phyloP scores from a whole-genome alignment of 2,329 filamentous ascomycete species.

The Colletotrichum sp. region DNA sequence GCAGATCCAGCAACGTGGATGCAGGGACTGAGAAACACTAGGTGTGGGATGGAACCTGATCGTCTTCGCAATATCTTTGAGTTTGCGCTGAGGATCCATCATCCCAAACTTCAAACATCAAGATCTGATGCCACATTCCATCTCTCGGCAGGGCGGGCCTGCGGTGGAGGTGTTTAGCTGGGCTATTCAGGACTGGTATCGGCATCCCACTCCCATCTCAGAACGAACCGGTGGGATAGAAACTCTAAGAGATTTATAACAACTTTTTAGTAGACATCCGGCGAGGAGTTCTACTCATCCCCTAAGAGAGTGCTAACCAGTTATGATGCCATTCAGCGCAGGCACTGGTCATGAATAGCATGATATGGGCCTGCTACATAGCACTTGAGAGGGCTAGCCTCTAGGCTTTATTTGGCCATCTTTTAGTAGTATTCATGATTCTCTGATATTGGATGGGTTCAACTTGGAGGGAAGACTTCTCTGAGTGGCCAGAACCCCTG shows the following conservation, averaged over 20 bases:
- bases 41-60: not conserved
- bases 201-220: not conserved
- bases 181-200: not conserved
- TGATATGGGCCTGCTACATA: not conserved
- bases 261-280: rapidly evolving
- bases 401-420: not conserved
- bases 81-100: not conserved
- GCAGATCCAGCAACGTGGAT: not conserved
- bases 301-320: rapidly evolving
- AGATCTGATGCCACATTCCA: not conserved
- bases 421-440: not conserved
- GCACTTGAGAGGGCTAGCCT: not conserved
- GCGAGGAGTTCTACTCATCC: rapidly evolving
- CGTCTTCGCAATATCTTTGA: not conserved
- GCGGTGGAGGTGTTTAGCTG: not conserved
- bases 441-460: not conserved
- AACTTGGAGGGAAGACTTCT: rapidly evolving
- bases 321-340: not conserved
- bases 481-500: not conserved
- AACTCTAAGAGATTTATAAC: not conserved
- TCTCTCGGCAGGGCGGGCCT: not conserved
- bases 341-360: not conserved
- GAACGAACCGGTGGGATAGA: not conserved
- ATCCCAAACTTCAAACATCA: not conserved
- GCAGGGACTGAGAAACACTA: not conserved